Percentiles rank a stretch among this genome's conserved stretches.
These are phyloP conservation scores for Syzygium grande DNA, from an alignment of 345 rosid species.

Conservation along the genomic window DNA sequence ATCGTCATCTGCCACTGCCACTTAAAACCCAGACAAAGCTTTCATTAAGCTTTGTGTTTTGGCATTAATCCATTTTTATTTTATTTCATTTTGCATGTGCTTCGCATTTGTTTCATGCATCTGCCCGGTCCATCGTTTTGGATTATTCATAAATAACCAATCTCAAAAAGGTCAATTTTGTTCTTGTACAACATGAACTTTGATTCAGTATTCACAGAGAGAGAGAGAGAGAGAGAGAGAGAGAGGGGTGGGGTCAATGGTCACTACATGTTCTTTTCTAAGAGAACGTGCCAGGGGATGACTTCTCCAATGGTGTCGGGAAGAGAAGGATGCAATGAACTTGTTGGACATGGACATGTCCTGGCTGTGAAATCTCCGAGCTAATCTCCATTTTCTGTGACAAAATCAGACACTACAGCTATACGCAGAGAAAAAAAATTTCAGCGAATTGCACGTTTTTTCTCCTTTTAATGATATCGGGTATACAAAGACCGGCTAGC, in stretches of 20 bases:
- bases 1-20: not conserved
- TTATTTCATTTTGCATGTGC: not conserved
- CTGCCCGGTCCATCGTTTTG: not conserved
- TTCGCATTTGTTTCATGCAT: not conserved
- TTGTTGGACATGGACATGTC: not conserved
- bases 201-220: not conserved
- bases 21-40: not conserved
- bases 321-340: not conserved
- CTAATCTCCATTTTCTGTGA: not conserved
- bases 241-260: not conserved
- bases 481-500: not conserved
- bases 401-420: not conserved
- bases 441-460: not conserved
- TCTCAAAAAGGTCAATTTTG: not conserved
- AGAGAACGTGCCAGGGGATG: not conserved
- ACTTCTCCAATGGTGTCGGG: not conserved
- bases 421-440: not conserved
- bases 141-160: not conserved
- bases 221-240: not conserved
- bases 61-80: not conserved
- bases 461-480: not conserved
- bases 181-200: not conserved
- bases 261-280: not conserved
- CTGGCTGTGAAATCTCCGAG: not conserved
- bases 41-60: not conserved